phyloP scores from a whole-genome alignment of 768 basidiomycete species.

The Royoungia palumana region DNA sequence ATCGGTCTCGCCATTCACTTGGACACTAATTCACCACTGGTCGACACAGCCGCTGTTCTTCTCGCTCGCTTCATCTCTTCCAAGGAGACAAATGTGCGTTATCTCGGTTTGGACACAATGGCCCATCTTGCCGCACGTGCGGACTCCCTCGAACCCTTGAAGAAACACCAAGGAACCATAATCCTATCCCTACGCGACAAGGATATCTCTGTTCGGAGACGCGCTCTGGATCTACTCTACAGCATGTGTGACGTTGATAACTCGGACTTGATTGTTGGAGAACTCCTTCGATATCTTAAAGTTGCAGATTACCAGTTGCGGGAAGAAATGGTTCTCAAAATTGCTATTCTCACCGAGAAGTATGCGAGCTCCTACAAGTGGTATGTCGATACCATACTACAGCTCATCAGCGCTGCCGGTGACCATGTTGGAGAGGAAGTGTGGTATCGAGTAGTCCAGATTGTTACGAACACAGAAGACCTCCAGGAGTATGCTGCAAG shows the following conservation, averaged over 20 bases:
- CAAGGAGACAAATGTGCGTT: constrained; percentile 97
- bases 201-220: constrained; percentile 92
- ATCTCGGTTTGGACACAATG: constrained; percentile 97
- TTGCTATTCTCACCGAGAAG: constrained; percentile 98
- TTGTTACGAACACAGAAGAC: constrained; percentile 98
- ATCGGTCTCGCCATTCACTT: constrained; percentile 95
- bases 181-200: constrained; percentile 93
- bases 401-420: constrained; percentile 93
- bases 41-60: constrained; percentile 82
- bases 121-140: constrained; percentile 95
- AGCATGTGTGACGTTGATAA: constrained; percentile 99
- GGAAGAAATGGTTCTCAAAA: constrained; percentile 99
- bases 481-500: constrained; percentile 94
- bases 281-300: constrained; percentile 87
- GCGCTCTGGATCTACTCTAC: constrained; percentile 93
- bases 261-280: constrained; percentile 93
- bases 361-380: constrained; percentile 97
- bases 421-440: constrained; percentile 99
- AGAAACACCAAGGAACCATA: constrained; percentile 94
- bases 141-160: constrained; percentile 87
- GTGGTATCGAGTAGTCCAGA: constrained; percentile 99
- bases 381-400: constrained; percentile 98
- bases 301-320: constrained; percentile 96
- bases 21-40: constrained; percentile 86
- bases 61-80: constrained; percentile 96